These are phyloP conservation scores for Colletotrichum liaoningense DNA, from an alignment of 2,329 filamentous ascomycete species.

Conservation along the genomic window DNA sequence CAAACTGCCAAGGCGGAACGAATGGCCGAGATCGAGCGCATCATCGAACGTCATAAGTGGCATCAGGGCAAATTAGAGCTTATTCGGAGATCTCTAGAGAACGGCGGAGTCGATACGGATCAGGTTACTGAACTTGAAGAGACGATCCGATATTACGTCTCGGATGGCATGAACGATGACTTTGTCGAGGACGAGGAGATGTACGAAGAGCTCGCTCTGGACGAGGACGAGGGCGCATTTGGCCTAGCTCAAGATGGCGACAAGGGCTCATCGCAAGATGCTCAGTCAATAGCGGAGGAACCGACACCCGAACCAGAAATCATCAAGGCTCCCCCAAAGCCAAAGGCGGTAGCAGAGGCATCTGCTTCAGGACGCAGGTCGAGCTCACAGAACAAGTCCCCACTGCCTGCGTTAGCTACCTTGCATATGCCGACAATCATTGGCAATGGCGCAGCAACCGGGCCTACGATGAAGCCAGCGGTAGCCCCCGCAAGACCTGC, in stretches of 20 bases:
- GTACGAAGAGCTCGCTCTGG: constrained; percentile 93
- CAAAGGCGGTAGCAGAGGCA: constrained; percentile 58
- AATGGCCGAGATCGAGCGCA: constrained; percentile 84
- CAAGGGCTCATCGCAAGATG: constrained; percentile 92
- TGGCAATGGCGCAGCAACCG: constrained; percentile 66
- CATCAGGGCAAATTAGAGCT: constrained; percentile 94
- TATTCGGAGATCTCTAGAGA: constrained; percentile 89
- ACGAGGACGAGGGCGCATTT: constrained; percentile 90
- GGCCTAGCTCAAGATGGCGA: constrained; percentile 86
- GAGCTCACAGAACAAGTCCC: constrained; percentile 94
- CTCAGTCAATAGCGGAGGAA: constrained; percentile 92
- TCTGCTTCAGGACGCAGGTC: constrained; percentile 72
- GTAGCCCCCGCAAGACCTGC: constrained; percentile 85
- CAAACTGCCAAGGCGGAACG: constrained; percentile 86
- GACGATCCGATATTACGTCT: constrained; percentile 93
- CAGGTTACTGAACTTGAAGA: constrained; percentile 92
- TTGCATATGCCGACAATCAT: constrained; percentile 79
- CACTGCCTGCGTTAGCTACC: constrained; percentile 90
- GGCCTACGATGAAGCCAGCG: constrained; percentile 89
- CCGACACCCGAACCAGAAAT: constrained; percentile 68
- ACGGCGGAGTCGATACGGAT: constrained; percentile 88
- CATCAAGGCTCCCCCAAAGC: constrained; percentile 51
- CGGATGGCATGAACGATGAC: constrained; percentile 87
- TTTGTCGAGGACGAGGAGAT: constrained; percentile 95
- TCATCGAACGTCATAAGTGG: constrained; percentile 95